Conservation (phyloP, 2,329 filamentous ascomycete genomes). For the Fusarium sp. region DNA sequence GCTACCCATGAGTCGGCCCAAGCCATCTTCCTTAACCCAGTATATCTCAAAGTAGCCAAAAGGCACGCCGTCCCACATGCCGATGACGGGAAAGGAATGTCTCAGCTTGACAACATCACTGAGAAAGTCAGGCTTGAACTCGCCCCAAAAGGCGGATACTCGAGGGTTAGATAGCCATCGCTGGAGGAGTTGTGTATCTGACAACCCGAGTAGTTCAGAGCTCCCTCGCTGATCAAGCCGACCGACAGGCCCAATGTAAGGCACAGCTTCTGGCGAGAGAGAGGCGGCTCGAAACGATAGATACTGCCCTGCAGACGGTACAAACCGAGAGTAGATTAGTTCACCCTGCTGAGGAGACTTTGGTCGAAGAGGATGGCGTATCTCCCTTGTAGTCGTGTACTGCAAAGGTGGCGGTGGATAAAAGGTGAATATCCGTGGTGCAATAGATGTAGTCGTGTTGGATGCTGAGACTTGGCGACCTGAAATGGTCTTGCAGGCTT, state of each 20-base stretch:
- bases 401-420: slow-evolving; percentile 85
- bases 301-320: slow-evolving; percentile 84
- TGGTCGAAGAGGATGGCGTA: slow-evolving; percentile 85
- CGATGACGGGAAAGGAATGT: slow-evolving; percentile 90
- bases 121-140: slow-evolving; percentile 73
- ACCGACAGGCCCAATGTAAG: slow-evolving; percentile 68
- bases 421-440: slow-evolving; percentile 65
- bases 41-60: slow-evolving; percentile 99
- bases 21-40: slow-evolving; percentile 91
- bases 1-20: slow-evolving; percentile 76
- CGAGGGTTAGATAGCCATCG: slow-evolving; percentile 89
- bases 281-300: slow-evolving; percentile 89
- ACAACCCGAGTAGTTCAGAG: slow-evolving; percentile 56
- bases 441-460: too few species aligned
- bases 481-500: too few species aligned
- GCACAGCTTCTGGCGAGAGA: slow-evolving; percentile 69
- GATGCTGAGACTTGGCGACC: too few species aligned
- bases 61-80: slow-evolving; percentile 93
- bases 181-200: slow-evolving; percentile 74
- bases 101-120: slow-evolving; percentile 70
- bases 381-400: slow-evolving; percentile 79
- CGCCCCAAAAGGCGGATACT: slow-evolving; percentile 84
- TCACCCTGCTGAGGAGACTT: slow-evolving; percentile 91
- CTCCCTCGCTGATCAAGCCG: slow-evolving; percentile 54
- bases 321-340: slow-evolving; percentile 87